Conservation (phyloP, 139 green algal species). For the Chlamydomonas incerta region DNA sequence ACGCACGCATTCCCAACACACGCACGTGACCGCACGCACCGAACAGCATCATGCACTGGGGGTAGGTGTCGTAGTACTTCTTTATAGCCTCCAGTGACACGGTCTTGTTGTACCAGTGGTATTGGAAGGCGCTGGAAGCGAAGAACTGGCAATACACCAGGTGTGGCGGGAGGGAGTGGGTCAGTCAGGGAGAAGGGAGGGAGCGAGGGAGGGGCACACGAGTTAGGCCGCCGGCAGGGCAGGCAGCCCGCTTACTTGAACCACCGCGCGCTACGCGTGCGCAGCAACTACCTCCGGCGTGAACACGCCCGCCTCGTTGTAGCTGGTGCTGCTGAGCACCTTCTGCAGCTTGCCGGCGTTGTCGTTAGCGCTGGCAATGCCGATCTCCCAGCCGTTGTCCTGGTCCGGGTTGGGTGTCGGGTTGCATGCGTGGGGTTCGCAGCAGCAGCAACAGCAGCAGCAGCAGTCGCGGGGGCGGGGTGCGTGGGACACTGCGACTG, state of each 20-base stretch:
- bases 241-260: too few species aligned
- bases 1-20: too few species aligned
- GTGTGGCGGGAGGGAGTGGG: too few species aligned
- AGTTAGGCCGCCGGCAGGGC: too few species aligned
- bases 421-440: neutral
- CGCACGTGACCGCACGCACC: neutral
- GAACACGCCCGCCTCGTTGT: neutral
- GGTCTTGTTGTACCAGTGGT: slow-evolving; percentile 45
- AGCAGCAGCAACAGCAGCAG: too few species aligned
- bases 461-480: neutral
- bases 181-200: too few species aligned
- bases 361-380: slow-evolving; percentile 31
- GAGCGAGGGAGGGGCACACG: too few species aligned
- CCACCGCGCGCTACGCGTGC: too few species aligned
- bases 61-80: slow-evolving; percentile 31
- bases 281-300: neutral
- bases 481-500: too few species aligned
- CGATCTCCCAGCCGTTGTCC: slow-evolving; percentile 30
- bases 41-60: slow-evolving; percentile 37
- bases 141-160: too few species aligned
- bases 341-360: slow-evolving; percentile 28
- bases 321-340: neutral
- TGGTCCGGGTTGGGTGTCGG: too few species aligned
- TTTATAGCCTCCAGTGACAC: slow-evolving; percentile 1
- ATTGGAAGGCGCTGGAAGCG: slow-evolving; percentile 18